Base-by-base conservation (phyloP, 176 grass and related monocot species). In the Aegilops speltoides region DNA sequence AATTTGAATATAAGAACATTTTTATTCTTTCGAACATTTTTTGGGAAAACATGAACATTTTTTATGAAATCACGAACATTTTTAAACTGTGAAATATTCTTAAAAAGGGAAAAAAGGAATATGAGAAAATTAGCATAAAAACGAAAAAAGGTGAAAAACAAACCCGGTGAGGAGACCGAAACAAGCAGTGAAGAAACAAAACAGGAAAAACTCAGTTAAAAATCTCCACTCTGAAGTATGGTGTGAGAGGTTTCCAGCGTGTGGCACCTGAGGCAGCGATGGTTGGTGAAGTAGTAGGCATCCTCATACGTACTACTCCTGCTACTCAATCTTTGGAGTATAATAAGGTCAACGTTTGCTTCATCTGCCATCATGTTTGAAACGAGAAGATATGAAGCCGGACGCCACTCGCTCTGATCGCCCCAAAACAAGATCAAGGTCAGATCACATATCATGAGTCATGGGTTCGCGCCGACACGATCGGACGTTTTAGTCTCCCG, bases 321-420 rank as follows among this genome's bases (percentile, higher is more conserved):
- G 28, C 28, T 28, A 28, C 28, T 28, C 28, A 28, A 28, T 28
- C 28, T 28, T 28, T 28, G 28, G 6, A 4, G 20, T 28, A 2
- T 36, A n/a, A 40, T 40, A 56, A 79, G 20, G 74, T 90, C 67
- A 90, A 84, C 54, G 12, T 2, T 64, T 40, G 80, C 31, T 74
- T 28, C 84, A 61, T 74, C 20, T 34, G 43, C 57, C 65, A 87
- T 37, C 66, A 74, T 73, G 3, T 34, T 83, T 59, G 34, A 32
- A 79, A 59, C 33, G 9, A 7, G 14, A 41, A 66, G 8, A 79
- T 66, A 66, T 79, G 75, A 87, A 87, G 79, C 64, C 29, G 4
- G 14, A 22, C 31, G 2, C 73, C 75, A 10, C 23, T 32, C 41
- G 4, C 17, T 56, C 32, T 26, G 65, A 65, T 78, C 31, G 2